Evolutionary conservation across 257 asterid genomes (phyloP), one percentile per base, ranked within the genome.

Genomic region (Scutellaria galericulata): DNA sequence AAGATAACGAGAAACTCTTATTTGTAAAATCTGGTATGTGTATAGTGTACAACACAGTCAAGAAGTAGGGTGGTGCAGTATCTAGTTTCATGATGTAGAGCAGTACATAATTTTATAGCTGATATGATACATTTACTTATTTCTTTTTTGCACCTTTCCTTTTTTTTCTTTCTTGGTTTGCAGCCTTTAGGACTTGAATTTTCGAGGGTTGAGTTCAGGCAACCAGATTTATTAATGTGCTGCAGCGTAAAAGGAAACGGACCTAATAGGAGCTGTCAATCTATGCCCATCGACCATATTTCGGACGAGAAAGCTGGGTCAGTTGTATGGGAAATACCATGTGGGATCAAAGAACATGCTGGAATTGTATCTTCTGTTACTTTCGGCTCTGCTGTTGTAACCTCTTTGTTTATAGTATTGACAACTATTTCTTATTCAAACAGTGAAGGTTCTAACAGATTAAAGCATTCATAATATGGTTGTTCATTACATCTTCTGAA

Each of bases 181-280:
- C 87, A 90, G 98, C 88, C 96, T 7, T 77, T 91, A 59, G 96
- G 98, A 66, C 80, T 31, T 55, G 87, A 80, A 6, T 88, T 75
- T 68, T 84, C 88, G 2, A 75, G 73, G 65, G 87, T 91, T 10
- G 79, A 84, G 79, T 86, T 89, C 66, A 82, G 88, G 69, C 66
- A 56, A 37, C 96, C 96, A 1, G 85, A 88, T 76, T 20, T 89
- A 53, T 66, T 91, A 45, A 15, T 84, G 71, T 75, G 90, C 72
- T 86, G 88, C 82, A 47, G 79, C 62, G 13, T 27, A 22, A 83
- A 75, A 68, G 70, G 55, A 63, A 62, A 77, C 24, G 52, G 55
- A 13, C 39, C 13, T 3, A 52, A 76, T 5, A 72, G 20, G 59
- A 83, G 77, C 39, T 91, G 92, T 68, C 59, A 77, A 57, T 55